A percentile compares a stretch with the other conserved stretches of the same genome.
These are phyloP conservation scores for Trichomonas vaginalis DNA, from an alignment of 208 protist species.

Conservation along the genomic window DNA sequence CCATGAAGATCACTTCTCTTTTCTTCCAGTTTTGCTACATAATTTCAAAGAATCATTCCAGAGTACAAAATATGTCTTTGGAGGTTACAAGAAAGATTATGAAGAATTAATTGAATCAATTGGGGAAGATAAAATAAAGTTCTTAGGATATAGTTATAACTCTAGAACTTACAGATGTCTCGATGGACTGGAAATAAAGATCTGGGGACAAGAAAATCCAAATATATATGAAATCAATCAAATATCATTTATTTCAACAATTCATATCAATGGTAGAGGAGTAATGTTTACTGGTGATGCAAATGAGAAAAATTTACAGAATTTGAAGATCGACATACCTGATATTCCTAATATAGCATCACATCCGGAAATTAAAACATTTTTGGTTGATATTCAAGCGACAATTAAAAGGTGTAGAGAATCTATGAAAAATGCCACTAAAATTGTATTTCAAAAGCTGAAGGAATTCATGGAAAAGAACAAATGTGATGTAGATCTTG, in stretches of 20 bases:
- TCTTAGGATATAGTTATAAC: background rate
- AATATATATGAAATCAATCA: background rate
- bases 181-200: background rate
- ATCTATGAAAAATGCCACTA: background rate
- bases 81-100: background rate
- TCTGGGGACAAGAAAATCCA: background rate
- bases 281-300: constrained; percentile 4
- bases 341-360: too few relatives aligned
- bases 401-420: background rate
- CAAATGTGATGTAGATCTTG: background rate
- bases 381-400: background rate
- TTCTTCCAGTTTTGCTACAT: background rate
- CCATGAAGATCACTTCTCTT: background rate
- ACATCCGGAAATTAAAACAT: background rate
- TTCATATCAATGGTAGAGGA: background rate
- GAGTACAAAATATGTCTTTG: background rate
- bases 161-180: background rate
- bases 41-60: background rate
- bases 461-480: background rate
- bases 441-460: background rate
- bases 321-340: background rate
- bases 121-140: background rate
- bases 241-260: background rate
- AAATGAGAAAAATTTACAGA: background rate
- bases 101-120: background rate